A percentile compares a stretch with the other conserved stretches of the same genome.
Conservation (phyloP, 495 filamentous ascomycete genomes). For the Penicillium desertorum region DNA sequence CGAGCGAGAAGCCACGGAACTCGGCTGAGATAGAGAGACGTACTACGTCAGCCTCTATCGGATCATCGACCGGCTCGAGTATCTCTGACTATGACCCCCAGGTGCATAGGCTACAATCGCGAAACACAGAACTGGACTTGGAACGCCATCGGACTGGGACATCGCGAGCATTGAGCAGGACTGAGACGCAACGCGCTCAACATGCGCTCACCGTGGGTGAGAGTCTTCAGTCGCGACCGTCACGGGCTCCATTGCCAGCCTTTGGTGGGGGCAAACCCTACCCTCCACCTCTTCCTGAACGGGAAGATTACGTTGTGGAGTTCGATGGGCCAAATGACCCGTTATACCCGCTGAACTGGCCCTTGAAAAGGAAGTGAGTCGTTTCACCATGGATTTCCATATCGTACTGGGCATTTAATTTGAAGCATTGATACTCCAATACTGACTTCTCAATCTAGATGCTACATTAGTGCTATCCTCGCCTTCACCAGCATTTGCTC, state of each 20-base stretch:
- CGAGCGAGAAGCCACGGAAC: slow-evolving; percentile 16
- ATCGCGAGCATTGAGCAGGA: slow-evolving; percentile 67
- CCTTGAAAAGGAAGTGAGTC: slow-evolving; percentile 64
- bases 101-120: slow-evolving; percentile 34
- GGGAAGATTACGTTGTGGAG: slow-evolving; percentile 78
- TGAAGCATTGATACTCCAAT: not conserved
- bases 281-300: slow-evolving; percentile 66
- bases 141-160: slow-evolving; percentile 54
- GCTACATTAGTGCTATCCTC: slow-evolving; percentile 35
- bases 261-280: slow-evolving; percentile 73
- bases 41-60: slow-evolving; percentile 22
- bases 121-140: slow-evolving; percentile 64
- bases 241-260: slow-evolving; percentile 48
- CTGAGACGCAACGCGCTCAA: slow-evolving; percentile 53
- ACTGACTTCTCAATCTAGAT: slow-evolving; percentile 11
- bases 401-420: not conserved
- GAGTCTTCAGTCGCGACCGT: slow-evolving; percentile 33
- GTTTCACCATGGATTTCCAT: not conserved
- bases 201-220: slow-evolving; percentile 41
- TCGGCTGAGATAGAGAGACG: slow-evolving; percentile 20
- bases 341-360: slow-evolving; percentile 79
- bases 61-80: slow-evolving; percentile 28
- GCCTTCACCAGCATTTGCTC: slow-evolving; percentile 43
- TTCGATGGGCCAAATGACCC: slow-evolving; percentile 76
- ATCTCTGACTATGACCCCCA: slow-evolving; percentile 34